These are phyloP conservation scores for Diutina mesorugosa DNA, from an alignment of 1,139 yeast genomes.

Conservation along the genomic window DNA sequence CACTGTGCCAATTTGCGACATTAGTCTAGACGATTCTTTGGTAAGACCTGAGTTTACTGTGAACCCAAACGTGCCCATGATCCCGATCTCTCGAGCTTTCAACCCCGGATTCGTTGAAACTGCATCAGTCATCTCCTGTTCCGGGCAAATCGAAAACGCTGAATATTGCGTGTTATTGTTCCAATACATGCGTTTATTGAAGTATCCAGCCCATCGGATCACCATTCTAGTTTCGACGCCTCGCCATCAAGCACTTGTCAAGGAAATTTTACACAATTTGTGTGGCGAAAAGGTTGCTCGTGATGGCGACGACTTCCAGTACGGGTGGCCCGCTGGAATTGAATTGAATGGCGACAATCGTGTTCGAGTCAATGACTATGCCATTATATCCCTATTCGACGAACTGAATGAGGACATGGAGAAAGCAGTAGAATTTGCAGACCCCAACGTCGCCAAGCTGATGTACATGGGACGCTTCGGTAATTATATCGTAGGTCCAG, in stretches of 20 bases:
- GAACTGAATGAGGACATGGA: background rate
- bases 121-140: background rate
- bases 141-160: background rate
- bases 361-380: background rate
- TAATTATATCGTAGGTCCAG: background rate
- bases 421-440: background rate
- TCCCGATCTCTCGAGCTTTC: background rate
- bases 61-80: background rate
- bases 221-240: background rate
- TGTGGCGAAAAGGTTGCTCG: background rate
- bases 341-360: background rate
- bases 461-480: slow-evolving; percentile 1
- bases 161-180: background rate
- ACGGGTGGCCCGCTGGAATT: background rate
- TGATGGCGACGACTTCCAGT: background rate
- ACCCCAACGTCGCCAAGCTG: background rate
- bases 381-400: background rate
- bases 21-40: background rate
- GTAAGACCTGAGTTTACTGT: background rate
- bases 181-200: background rate
- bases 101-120: background rate
- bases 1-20: background rate
- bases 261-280: background rate
- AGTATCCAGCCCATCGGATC: background rate
- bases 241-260: background rate